A percentile compares a stretch with the other conserved stretches of the same genome.
Evolutionary conservation across 2,329 filamentous ascomycete genomes (phyloP).

Genomic region (Neonectria magnoliae): DNA sequence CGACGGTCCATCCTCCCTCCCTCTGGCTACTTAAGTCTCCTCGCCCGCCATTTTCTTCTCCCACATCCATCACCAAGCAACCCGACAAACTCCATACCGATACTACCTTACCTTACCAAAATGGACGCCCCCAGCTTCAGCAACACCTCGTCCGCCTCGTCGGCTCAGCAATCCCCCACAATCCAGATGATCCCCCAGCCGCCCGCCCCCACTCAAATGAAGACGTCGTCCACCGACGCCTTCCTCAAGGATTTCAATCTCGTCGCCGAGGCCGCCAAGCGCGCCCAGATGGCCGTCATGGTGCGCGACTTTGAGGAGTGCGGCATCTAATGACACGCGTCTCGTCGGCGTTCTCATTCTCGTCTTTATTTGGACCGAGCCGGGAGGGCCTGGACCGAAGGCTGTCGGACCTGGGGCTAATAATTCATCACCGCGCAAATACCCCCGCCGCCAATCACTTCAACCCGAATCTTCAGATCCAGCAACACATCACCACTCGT

Average conservation of each 20-base stretch:
- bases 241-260: slow-evolving; percentile 86
- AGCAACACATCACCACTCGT: background rate
- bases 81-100: background rate
- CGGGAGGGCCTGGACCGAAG: slow-evolving; percentile 5
- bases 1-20: background rate
- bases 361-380: slow-evolving; percentile 1
- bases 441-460: background rate
- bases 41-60: slow-evolving; percentile 8
- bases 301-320: slow-evolving; percentile 86
- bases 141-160: slow-evolving; percentile 41
- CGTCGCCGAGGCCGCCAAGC: slow-evolving; percentile 90
- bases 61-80: slow-evolving; percentile 12
- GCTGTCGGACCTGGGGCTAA: background rate
- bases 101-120: slow-evolving; percentile 4
- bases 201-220: slow-evolving; percentile 43
- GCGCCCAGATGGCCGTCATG: slow-evolving; percentile 89
- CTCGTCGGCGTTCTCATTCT: background rate
- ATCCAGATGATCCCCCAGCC: slow-evolving; percentile 39
- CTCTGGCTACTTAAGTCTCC: background rate
- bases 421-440: slow-evolving; percentile 2
- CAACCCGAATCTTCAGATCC: background rate
- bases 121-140: slow-evolving; percentile 50
- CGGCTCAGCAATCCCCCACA: slow-evolving; percentile 46
- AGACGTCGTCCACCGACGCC: slow-evolving; percentile 58
- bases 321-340: slow-evolving; percentile 56